A percentile compares a stretch with the other conserved stretches of the same genome.
Evolutionary conservation across 73 alveolate genomes (phyloP).

Genomic region (Blepharisma japonicum): DNA sequence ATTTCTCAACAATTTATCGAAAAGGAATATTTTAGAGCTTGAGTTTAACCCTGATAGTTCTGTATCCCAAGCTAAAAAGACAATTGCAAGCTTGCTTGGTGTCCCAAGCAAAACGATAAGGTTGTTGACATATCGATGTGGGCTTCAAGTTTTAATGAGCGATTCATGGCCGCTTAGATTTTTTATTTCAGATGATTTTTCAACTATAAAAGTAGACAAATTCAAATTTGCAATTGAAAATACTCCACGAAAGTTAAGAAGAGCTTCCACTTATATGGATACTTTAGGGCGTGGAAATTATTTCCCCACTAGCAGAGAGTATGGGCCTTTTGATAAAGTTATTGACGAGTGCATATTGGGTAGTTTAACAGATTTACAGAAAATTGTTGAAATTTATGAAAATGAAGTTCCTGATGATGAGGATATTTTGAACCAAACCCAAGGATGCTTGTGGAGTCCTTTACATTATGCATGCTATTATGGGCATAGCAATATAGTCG

Average conservation of each 20-base stretch:
- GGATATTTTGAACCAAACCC: constrained; percentile 16
- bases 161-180: constrained; percentile 24
- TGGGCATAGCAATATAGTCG: constrained; percentile 10
- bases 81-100: too few relatives aligned
- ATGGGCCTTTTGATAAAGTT: too few relatives aligned
- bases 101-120: too few relatives aligned
- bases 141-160: constrained; percentile 17
- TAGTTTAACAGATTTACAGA: background rate
- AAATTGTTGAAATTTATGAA: background rate
- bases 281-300: too few relatives aligned
- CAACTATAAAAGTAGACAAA: background rate
- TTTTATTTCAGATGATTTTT: background rate
- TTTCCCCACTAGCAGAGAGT: too few relatives aligned
- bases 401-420: constrained; percentile 5
- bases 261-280: too few relatives aligned
- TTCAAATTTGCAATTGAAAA: background rate
- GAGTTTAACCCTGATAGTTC: too few relatives aligned
- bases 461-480: constrained; percentile 33
- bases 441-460: constrained; percentile 28
- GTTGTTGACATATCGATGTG: background rate
- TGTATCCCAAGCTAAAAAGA: too few relatives aligned
- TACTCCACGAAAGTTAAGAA: too few relatives aligned
- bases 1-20: too few relatives aligned
- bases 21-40: too few relatives aligned
- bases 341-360: background rate